Conservation (phyloP, 257 asterid species). For the Leonotis leonurus region DNA sequence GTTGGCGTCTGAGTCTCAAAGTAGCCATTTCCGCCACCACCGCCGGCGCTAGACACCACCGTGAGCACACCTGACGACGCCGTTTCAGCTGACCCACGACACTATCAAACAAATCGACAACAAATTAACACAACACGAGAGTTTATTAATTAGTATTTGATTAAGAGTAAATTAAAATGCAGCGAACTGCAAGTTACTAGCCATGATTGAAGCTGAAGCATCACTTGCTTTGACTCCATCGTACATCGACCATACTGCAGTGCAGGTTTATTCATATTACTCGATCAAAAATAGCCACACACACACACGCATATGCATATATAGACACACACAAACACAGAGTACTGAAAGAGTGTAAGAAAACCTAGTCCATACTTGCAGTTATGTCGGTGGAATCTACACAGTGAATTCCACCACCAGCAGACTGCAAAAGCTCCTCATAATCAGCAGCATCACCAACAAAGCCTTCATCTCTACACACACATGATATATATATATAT, state of each 20-base stretch:
- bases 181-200: constrained; percentile 44
- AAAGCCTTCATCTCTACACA: constrained; percentile 40
- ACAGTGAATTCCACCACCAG: constrained; percentile 36
- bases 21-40: constrained; percentile 29
- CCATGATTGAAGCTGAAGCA: constrained; percentile 29
- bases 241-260: constrained; percentile 36
- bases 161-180: too few relatives aligned
- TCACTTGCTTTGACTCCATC: constrained; percentile 43
- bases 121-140: not conserved
- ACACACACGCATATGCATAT: too few relatives aligned
- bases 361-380: constrained; percentile 30
- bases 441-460: constrained; percentile 35
- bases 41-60: too few relatives aligned
- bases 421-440: constrained; percentile 59
- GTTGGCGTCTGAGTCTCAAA: too few relatives aligned
- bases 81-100: constrained; percentile 37
- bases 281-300: too few relatives aligned
- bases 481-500: not conserved
- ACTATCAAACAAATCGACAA: constrained; percentile 23
- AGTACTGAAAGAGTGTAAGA: not conserved
- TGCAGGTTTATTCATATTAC: too few relatives aligned
- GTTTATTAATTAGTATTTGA: too few relatives aligned
- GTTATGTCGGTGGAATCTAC: constrained; percentile 48
- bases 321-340: too few relatives aligned
- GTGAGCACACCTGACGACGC: constrained; percentile 33